Base-by-base conservation (phyloP, 192 early-diverging fungal species). In the Coemansia sp. region DNA sequence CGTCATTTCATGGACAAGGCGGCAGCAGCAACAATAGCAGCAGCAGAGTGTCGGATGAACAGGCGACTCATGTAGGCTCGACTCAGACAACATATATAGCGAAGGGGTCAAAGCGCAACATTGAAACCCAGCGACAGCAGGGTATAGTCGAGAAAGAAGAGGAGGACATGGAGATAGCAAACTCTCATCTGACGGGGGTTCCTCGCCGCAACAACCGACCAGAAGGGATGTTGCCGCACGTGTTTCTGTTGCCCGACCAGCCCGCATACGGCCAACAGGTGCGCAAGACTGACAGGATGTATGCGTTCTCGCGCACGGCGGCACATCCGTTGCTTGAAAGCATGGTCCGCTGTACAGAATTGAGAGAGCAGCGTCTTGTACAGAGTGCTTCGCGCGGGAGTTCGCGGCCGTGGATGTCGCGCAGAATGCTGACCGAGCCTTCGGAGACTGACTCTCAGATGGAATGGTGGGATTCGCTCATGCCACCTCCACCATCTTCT, bases 51-150 rank as follows among this genome's bases (percentile, higher is more conserved):
- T 26, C 52, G 23, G 52, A 58, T 13, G 56, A 67, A n/a, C 54
- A 67, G 8, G 43, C 56, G 2, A 56, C 43, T 21, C 23, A 23
- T 23, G 26, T 38, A 15, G 19, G 40, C 13, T 54, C 52, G 12
- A 54, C 19, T 13, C 59, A 62, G 44, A 61, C 19, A 13, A n/a
- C 60, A 43, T 61, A 71, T 50, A 43, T 66, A 13, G n/a, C 77
- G 16, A 68, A 74, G 63, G 63, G 52, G 59, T 66, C 68, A 41
- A 82, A 76, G 58, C 79, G 79, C 65, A 76, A 74, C 63, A 82
- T 82, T 71, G 79, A 82, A 65, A 76, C 79, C 41, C 79, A 76
- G 68, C 67, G 79, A 41, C 79, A 82, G 75, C 79, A 82, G 69
- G 70, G 74, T 61, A 74, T 82, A 26, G 71, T 82, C 10, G 79